Conservation (phyloP, 768 basidiomycete species). For the Podaxis rugospora region DNA sequence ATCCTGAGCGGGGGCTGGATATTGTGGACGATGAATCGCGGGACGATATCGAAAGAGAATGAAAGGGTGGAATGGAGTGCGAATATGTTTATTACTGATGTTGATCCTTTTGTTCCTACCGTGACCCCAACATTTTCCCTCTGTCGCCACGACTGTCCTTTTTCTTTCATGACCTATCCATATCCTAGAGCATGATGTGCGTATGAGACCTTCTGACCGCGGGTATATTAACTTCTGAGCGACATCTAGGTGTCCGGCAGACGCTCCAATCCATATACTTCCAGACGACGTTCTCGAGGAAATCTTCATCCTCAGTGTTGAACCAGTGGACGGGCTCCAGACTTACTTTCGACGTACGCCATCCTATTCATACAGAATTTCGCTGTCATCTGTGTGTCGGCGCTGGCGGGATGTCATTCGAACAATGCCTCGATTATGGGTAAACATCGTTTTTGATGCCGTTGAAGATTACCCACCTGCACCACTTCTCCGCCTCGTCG, state of each 20-base stretch:
- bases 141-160: not conserved
- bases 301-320: not conserved
- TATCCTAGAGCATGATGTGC: not conserved
- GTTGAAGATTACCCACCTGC: not conserved
- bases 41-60: no score
- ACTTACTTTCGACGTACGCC: not conserved
- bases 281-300: constrained; percentile 7
- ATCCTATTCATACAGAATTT: constrained; percentile 1
- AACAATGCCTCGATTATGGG: not conserved
- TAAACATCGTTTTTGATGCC: not conserved
- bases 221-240: not conserved
- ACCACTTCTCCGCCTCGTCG: not conserved
- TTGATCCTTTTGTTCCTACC: not conserved
- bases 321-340: not conserved
- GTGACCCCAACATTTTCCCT: not conserved
- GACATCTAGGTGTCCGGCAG: not conserved
- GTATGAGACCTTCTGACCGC: not conserved
- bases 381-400: constrained; percentile 2
- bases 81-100: not conserved
- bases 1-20: no score
- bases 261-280: constrained; percentile 2
- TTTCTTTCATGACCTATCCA: not conserved
- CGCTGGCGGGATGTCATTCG: constrained; percentile 3
- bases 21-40: no score
- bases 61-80: not conserved